A percentile compares a stretch with the other conserved stretches of the same genome.
phyloP scores from a whole-genome alignment of 495 filamentous ascomycete genomes.

The Bathelium albidoporum region DNA sequence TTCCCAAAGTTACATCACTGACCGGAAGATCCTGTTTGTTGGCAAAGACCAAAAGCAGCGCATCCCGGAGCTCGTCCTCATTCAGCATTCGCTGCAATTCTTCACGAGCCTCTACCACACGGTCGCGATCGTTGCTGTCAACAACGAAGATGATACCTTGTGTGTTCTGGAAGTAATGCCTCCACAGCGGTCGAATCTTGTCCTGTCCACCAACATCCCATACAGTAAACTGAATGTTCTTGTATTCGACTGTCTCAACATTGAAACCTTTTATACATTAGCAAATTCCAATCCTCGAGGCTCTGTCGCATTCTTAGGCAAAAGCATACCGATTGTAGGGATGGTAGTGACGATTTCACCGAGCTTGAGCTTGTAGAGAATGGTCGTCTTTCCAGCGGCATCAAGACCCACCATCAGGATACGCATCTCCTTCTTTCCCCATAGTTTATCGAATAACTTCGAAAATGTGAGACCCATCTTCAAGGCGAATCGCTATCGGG shows the following conservation, averaged over 20 bases:
- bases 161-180: constrained; percentile 99
- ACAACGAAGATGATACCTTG: constrained; percentile 99
- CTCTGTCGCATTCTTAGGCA: neutral
- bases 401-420: constrained; percentile 99
- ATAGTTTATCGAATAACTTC: constrained; percentile 86
- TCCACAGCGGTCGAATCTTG: constrained; percentile 99
- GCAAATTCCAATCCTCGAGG: neutral
- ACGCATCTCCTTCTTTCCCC: constrained; percentile 99
- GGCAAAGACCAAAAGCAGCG: constrained; percentile 94
- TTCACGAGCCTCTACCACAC: constrained; percentile 97
- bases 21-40: constrained; percentile 99
- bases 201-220: constrained; percentile 99
- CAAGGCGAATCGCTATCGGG: constrained; percentile 31
- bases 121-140: constrained; percentile 99
- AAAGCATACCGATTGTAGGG: constrained; percentile 89
- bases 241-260: constrained; percentile 99
- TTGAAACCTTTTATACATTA: constrained; percentile 69
- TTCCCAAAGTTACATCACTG: constrained; percentile 30
- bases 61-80: constrained; percentile 97
- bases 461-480: constrained; percentile 93
- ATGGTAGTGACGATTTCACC: constrained; percentile 99
- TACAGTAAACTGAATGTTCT: constrained; percentile 99
- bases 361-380: constrained; percentile 99
- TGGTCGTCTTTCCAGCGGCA: constrained; percentile 99
- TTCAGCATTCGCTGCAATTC: constrained; percentile 99